Evolutionary conservation across 2,329 filamentous ascomycete genomes (phyloP).

Genomic region (Fusarium duplospermum): DNA sequence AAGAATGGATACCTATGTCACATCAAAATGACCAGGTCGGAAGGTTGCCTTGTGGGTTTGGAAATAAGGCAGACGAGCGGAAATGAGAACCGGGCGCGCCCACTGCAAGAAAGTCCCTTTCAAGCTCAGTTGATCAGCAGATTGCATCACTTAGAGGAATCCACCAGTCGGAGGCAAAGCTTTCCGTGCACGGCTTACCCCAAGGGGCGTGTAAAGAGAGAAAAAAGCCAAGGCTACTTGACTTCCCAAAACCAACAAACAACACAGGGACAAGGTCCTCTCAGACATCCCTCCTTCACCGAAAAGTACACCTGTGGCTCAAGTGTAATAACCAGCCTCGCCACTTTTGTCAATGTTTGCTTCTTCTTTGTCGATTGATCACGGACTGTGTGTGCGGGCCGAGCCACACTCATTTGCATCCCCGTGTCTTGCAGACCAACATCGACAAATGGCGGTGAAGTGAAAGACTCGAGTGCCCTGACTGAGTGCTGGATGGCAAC

Average conservation of each 20-base stretch:
- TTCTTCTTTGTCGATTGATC: neutral
- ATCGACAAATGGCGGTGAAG: neutral
- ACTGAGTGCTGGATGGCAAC: neutral
- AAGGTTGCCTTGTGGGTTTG: neutral
- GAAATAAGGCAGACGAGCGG: neutral
- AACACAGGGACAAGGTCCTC: neutral
- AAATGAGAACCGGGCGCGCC: neutral
- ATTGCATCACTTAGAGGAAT: neutral
- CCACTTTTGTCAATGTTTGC: neutral
- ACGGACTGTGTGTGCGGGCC: neutral
- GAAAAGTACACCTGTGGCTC: neutral
- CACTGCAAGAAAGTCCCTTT: neutral
- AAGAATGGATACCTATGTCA: neutral
- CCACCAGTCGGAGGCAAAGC: neutral
- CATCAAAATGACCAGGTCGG: neutral
- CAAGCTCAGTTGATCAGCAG: neutral
- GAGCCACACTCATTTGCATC: neutral
- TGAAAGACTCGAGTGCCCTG: neutral
- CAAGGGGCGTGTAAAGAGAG: neutral
- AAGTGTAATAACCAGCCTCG: neutral
- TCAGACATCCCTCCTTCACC: neutral
- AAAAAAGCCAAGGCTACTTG: neutral
- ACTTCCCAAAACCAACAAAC: neutral
- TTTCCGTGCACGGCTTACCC: neutral
- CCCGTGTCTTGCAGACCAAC: neutral